Percentiles rank a stretch among this genome's conserved stretches.
phyloP scores from a whole-genome alignment of 805 yeast genomes.

The Lachancea quebecensis region DNA sequence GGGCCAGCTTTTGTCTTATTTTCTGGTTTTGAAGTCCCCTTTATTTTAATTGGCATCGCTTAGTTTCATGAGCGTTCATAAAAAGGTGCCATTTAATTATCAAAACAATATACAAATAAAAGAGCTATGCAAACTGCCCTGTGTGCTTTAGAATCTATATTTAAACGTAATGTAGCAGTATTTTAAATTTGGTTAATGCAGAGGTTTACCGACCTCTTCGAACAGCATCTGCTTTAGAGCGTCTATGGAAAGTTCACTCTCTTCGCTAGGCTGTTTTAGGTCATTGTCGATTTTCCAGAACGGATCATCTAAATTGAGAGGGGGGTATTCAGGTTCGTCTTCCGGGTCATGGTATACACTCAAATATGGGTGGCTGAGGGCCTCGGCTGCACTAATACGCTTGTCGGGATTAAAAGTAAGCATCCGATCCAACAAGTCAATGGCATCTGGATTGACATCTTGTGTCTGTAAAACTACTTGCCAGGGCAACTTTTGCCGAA shows the following conservation, averaged over 20 bases:
- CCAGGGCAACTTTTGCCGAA: constrained; percentile 47
- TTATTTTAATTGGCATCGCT: not conserved
- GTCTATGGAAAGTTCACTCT: constrained; percentile 67
- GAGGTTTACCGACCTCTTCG: constrained; percentile 65
- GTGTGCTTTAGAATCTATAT: no score
- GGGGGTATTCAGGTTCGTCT: constrained; percentile 53
- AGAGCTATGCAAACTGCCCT: no score
- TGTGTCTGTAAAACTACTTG: constrained; percentile 26
- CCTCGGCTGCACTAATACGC: constrained; percentile 68
- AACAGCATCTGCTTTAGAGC: constrained; percentile 70
- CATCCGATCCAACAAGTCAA: constrained; percentile 62
- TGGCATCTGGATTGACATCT: constrained; percentile 38
- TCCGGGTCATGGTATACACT: constrained; percentile 60
- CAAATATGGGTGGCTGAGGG: constrained; percentile 67
- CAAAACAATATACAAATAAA: not conserved
- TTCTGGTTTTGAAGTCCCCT: not conserved
- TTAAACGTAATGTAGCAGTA: not conserved
- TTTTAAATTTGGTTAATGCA: constrained; percentile 13
- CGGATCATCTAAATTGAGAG: constrained; percentile 31
- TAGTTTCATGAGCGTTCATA: not conserved
- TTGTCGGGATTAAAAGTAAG: constrained; percentile 69
- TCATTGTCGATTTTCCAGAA: constrained; percentile 39
- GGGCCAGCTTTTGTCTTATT: not conserved
- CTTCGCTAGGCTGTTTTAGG: constrained; percentile 33
- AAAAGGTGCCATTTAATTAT: not conserved